Percentiles rank a stretch among this genome's conserved stretches.
Evolutionary conservation across 208 protist species (phyloP).

Genomic region (Trichomonas gallinae): DNA sequence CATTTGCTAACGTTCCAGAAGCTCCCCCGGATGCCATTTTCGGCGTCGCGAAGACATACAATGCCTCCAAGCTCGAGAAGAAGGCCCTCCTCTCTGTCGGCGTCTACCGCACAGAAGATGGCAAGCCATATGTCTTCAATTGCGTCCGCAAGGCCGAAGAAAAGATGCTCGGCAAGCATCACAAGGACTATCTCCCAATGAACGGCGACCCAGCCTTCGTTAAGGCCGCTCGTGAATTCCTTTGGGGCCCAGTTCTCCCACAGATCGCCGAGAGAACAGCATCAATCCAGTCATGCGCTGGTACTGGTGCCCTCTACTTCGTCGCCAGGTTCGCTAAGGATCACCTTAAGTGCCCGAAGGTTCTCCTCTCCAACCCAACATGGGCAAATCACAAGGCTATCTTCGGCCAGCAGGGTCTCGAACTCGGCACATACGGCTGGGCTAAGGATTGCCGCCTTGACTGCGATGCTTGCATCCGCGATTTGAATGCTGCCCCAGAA

Average conservation of each 20-base stretch:
- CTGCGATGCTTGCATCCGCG: slow-evolving; percentile 61
- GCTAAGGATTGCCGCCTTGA: slow-evolving; percentile 55
- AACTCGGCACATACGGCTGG: slow-evolving; percentile 58
- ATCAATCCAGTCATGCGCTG: slow-evolving; percentile 62
- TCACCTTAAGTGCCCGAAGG: slow-evolving; percentile 37
- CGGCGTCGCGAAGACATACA: slow-evolving; percentile 38
- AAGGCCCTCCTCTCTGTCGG: slow-evolving; percentile 87
- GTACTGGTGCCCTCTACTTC: slow-evolving; percentile 63
- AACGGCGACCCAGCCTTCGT: slow-evolving; percentile 53
- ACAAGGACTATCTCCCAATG: slow-evolving; percentile 93
- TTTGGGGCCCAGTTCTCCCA: slow-evolving; percentile 60
- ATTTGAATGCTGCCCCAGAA: slow-evolving; percentile 50
- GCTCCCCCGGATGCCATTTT: slow-evolving; percentile 50
- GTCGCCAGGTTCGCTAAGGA: slow-evolving; percentile 51
- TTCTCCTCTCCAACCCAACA: slow-evolving; percentile 58
- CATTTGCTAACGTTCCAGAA: background rate
- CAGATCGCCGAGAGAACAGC: slow-evolving; percentile 49
- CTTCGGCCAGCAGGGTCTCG: slow-evolving; percentile 30
- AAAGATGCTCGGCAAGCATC: slow-evolving; percentile 14
- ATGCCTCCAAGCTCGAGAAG: slow-evolving; percentile 52
- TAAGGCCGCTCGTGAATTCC: slow-evolving; percentile 54
- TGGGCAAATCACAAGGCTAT: slow-evolving; percentile 54
- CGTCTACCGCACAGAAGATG: slow-evolving; percentile 80
- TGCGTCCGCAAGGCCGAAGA: slow-evolving; percentile 59
- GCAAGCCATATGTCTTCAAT: slow-evolving; percentile 67